Base-by-base conservation (phyloP, 192 early-diverging fungal genomes). In the Funneliformis mosseae region DNA sequence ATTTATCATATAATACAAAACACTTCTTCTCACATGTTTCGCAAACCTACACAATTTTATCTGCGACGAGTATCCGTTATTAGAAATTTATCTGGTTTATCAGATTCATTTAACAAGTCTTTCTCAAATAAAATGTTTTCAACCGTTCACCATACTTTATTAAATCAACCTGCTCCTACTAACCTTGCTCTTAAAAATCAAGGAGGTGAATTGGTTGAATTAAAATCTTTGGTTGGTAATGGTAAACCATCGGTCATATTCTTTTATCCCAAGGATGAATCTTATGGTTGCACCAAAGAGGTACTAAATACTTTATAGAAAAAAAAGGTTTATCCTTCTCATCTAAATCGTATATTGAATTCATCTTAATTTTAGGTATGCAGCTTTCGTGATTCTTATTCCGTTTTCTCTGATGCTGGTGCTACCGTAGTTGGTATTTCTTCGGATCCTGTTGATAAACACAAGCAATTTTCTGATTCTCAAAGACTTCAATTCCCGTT, bases 241-340 rank as follows among this genome's bases (percentile, higher is more conserved):
- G 61, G 73, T 14, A 63, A 74, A 21, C 68, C 81, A 9, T 76
- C 77, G 18, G 50, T 86, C 11, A 27, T 86, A 14, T 86, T 86
- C 71, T 86, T 86, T 61, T 86, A 86, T 81, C 85, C 85, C 16
- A 84, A 79, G 33, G 81, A 86, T 10, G 81, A 83, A 77, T 81
- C 76, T 2, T 77, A 73, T 67, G 80, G 80, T 8, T 86, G 85
- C 68, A 83, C 77, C 43, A 80, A 81, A 79, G 79, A 84, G 80
- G 85, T 84, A 79, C n/a, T 14, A 25, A 27, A 28, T 59, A 5
- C 66, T 16, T 81, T 46, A 59, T 7, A 33, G 23, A 27, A 16
- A 48, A 42, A 16, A 39, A 14, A 70, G 25, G 9, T n/a, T 39
- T 61, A 28, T 12, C 9, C 8, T 43, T 73, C 5, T 48, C 5